Conservation (phyloP, 345 rosid species). For the Citrus unshiu region DNA sequence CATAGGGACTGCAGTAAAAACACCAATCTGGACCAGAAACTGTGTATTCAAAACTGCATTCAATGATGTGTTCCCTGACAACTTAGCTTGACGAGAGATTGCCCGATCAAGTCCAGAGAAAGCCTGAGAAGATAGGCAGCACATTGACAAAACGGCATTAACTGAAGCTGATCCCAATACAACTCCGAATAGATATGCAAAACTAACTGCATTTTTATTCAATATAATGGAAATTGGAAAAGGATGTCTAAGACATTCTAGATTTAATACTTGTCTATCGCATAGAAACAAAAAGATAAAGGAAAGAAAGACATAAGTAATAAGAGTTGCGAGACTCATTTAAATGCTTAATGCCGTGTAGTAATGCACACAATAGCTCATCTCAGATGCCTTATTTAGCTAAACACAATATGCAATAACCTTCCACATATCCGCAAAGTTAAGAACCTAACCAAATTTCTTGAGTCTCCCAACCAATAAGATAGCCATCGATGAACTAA, state of each 20-base stretch:
- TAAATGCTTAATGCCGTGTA: not conserved
- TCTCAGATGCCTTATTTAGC: not conserved
- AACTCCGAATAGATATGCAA: not conserved
- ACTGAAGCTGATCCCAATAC: not conserved
- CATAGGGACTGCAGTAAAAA: slow-evolving; percentile 99
- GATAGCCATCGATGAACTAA: not conserved
- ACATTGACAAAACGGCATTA: slow-evolving; percentile 8
- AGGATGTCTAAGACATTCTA: not conserved
- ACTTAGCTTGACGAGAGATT: slow-evolving; percentile 49
- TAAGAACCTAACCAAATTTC: not conserved
- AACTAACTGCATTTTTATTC: not conserved
- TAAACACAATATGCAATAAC: not conserved
- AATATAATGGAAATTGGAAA: not conserved
- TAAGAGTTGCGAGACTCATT: not conserved
- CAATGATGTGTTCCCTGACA: slow-evolving; percentile 72
- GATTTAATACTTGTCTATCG: not conserved
- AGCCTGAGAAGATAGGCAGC: slow-evolving; percentile 52
- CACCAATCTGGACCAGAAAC: slow-evolving; percentile 95
- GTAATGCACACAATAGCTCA: not conserved
- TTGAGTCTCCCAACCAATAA: not conserved
- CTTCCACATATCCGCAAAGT: not conserved
- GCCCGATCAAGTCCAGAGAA: slow-evolving; percentile 85
- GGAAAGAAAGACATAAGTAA: not conserved
- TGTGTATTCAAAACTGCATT: slow-evolving; percentile 93
- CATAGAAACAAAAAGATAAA: not conserved